Evolutionary conservation across 2,329 filamentous ascomycete genomes (phyloP), one percentile per base, ranked within the genome.

Genomic region (Fusarium chuoi): DNA sequence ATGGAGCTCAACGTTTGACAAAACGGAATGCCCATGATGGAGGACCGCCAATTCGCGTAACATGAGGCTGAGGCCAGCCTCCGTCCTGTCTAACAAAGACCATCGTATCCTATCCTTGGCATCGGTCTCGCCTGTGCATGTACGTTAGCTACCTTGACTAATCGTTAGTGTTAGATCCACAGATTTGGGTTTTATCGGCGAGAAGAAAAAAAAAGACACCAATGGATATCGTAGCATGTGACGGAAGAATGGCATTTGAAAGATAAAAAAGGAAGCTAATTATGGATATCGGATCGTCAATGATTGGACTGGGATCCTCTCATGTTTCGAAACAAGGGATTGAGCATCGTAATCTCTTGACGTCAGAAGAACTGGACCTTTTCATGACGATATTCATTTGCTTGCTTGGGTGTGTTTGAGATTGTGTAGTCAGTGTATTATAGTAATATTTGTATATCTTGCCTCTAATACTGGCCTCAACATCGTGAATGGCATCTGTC

Each of bases 121-220:
- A 73, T 74, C 66, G 71, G 70, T 60, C 66, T 70, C 66, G 67
- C 46, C 67, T 70, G 59, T 70, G 36, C 52, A 65, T 48, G 28
- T 48, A n/a, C 51, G 20, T 28, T n/a, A 26, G 35, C 45, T 33
- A 33, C 3, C 12, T 14, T 65, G 28, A 33, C 35, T 30, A 36
- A 36, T 44, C n/a, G 14, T 42, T 68, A 42, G 57, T 54, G 39
- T 20, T 55, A 67, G 75, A 36, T 75, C 75, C 72, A 77, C 72
- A 70, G 61, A 78, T 65, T 75, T 77, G 74, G 72, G 72, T 78
- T 77, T 70, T 60, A 57, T 42, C 44, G 38, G 68, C 63, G 24
- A 64, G 9, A 12, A 12, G 41, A 46, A 55, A 52, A 51, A 69
- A 12, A n/a, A 54, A 69, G 7, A 24, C 51, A 26, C 51, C 71